phyloP scores from a whole-genome alignment of 805 yeast species.

The Cyberlindnera americana region DNA sequence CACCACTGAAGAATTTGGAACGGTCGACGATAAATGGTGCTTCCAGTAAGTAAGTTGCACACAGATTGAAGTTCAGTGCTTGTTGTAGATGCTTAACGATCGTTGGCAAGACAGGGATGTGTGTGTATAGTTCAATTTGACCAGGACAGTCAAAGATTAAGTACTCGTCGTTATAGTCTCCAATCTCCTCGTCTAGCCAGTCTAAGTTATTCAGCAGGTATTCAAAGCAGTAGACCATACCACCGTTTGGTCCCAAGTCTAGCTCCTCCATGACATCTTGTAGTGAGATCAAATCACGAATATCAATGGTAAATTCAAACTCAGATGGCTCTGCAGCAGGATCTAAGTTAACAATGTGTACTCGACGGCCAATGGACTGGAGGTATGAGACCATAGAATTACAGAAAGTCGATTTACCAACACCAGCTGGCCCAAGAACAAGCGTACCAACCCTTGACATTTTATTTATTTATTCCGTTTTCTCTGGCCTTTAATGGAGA shows the following conservation, averaged over 20 bases:
- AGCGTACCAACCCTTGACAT: constrained; percentile 96
- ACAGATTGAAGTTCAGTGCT: constrained; percentile 76
- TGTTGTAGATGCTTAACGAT: constrained; percentile 81
- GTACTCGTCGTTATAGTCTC: constrained; percentile 93
- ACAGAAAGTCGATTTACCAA: constrained; percentile 91
- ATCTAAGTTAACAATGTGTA: constrained; percentile 91
- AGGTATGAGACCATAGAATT: constrained; percentile 81
- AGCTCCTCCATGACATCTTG: constrained; percentile 96
- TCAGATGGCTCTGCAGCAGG: constrained; percentile 96
- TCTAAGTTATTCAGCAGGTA: constrained; percentile 84
- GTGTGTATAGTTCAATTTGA: constrained; percentile 92
- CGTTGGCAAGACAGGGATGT: constrained; percentile 88
- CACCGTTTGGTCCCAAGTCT: constrained; percentile 94
- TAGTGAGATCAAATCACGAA: constrained; percentile 81
- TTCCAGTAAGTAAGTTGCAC: constrained; percentile 90
- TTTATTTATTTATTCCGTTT: background rate
- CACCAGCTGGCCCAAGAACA: constrained; percentile 97
- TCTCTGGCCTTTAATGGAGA: too few species aligned
- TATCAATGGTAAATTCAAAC: constrained; percentile 88
- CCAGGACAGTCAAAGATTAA: constrained; percentile 96
- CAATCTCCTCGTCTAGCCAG: constrained; percentile 97
- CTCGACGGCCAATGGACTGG: constrained; percentile 87
- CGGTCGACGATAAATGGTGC: constrained; percentile 91
- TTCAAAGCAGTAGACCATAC: constrained; percentile 89
- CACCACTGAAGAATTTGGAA: constrained; percentile 92